These are phyloP conservation scores for Pseudozyma flocculosa DNA, from an alignment of 1,284 basidiomycete genomes.

Conservation along the genomic window DNA sequence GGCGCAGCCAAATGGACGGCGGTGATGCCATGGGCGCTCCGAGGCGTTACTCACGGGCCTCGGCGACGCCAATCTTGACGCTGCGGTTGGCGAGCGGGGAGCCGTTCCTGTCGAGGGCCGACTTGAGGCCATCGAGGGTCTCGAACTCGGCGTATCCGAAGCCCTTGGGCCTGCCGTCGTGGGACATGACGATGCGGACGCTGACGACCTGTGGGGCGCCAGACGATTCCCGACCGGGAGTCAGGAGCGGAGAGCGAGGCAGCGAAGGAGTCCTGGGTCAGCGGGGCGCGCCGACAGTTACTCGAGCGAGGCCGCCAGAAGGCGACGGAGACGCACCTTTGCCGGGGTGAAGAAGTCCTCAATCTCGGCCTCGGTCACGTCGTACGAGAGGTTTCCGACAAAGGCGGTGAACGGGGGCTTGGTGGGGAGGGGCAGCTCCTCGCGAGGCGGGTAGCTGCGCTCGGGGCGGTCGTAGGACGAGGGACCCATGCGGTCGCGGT, in stretches of 20 bases:
- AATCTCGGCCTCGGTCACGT: slow-evolving; percentile 80
- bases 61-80: slow-evolving; percentile 89
- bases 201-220: slow-evolving; percentile 68
- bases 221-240: too few species aligned
- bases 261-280: too few species aligned
- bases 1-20: too few species aligned
- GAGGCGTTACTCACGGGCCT: slow-evolving; percentile 67
- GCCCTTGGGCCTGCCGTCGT: slow-evolving; percentile 85
- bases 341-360: slow-evolving; percentile 66
- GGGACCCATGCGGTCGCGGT: slow-evolving; percentile 27
- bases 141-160: slow-evolving; percentile 97
- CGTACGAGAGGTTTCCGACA: slow-evolving; percentile 92
- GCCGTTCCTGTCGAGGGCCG: slow-evolving; percentile 62
- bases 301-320: too few species aligned
- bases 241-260: slow-evolving; percentile 2
- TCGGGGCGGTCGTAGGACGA: slow-evolving; percentile 34
- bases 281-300: too few species aligned
- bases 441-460: slow-evolving; percentile 63
- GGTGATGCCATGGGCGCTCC: too few species aligned
- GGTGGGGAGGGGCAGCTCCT: slow-evolving; percentile 91
- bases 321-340: slow-evolving; percentile 23
- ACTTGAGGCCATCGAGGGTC: slow-evolving; percentile 78
- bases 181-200: slow-evolving; percentile 87
- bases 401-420: slow-evolving; percentile 93
- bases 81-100: slow-evolving; percentile 70